Conservation (phyloP, 768 basidiomycete genomes). For the Inosperma sp. region DNA sequence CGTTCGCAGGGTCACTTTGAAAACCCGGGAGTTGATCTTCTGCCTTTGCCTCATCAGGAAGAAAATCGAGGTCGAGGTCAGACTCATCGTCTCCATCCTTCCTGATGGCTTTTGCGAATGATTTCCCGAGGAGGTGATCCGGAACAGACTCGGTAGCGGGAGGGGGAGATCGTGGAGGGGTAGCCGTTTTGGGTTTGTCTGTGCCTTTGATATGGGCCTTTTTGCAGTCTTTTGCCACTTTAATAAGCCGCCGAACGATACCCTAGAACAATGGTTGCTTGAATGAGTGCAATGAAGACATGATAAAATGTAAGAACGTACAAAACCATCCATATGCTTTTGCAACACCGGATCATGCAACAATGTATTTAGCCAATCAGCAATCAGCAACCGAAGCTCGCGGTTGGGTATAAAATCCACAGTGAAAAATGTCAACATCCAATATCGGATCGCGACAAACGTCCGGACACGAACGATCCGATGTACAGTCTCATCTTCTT, state of each 20-base stretch:
- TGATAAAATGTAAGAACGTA: conserved; percentile 27
- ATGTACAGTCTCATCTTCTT: conserved; percentile 64
- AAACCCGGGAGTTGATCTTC: conserved; percentile 32
- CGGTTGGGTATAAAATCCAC: conserved; percentile 84
- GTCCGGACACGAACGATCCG: conserved; percentile 84
- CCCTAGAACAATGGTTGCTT: conserved; percentile 38
- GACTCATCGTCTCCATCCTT: conserved; percentile 55
- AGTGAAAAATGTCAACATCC: conserved; percentile 86
- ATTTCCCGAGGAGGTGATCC: conserved; percentile 54
- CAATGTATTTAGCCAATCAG: conserved; percentile 79
- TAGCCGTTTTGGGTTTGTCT: conserved; percentile 30
- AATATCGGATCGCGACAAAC: conserved; percentile 85
- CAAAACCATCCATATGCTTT: conserved; percentile 64
- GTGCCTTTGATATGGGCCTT: conserved; percentile 50
- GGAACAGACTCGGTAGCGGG: conserved; percentile 22
- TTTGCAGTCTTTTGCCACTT: conserved; percentile 79
- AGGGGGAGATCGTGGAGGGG: conserved; percentile 30
- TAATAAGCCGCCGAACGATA: conserved; percentile 77
- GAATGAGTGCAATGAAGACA: conserved; percentile 9
- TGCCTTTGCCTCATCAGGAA: conserved; percentile 42
- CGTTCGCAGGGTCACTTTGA: conserved; percentile 43
- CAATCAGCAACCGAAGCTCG: conserved; percentile 66
- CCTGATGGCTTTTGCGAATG: conserved; percentile 58
- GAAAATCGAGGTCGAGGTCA: conserved; percentile 77
- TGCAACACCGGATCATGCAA: conserved; percentile 65